phyloP scores from a whole-genome alignment of 192 early-diverging fungal genomes.

The Coemansia pectinata region DNA sequence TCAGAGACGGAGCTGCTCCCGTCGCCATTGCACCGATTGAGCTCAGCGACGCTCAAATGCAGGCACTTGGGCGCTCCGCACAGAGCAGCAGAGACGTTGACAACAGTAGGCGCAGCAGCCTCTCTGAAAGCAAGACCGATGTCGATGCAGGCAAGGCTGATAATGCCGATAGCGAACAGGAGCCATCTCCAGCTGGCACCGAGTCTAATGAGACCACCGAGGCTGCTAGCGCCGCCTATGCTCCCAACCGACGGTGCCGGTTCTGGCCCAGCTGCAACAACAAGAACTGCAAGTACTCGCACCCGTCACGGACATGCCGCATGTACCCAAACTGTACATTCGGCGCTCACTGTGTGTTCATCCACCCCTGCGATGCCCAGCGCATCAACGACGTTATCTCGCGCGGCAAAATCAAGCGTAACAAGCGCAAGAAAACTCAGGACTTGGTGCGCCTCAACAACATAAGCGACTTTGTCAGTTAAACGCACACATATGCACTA shows the following conservation, averaged over 20 bases:
- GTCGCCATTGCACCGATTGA: neutral
- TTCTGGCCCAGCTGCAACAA: slow-evolving; percentile 57
- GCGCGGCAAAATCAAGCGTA: slow-evolving; percentile 14
- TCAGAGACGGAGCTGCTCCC: neutral
- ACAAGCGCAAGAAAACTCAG: slow-evolving; percentile 35
- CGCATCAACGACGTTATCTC: slow-evolving; percentile 46
- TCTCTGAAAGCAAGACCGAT: slow-evolving; percentile 12
- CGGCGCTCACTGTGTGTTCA: slow-evolving; percentile 40
- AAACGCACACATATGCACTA: neutral
- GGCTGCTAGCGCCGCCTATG: neutral
- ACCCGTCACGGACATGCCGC: slow-evolving; percentile 36
- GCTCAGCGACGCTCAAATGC: neutral
- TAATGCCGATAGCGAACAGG: neutral
- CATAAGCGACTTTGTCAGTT: slow-evolving; percentile 18
- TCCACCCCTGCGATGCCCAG: slow-evolving; percentile 40
- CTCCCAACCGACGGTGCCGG: slow-evolving; percentile 38
- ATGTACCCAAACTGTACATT: slow-evolving; percentile 35
- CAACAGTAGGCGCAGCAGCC: slow-evolving; percentile 1
- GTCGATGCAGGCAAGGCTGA: neutral
- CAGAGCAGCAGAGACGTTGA: neutral
- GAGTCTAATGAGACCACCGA: neutral
- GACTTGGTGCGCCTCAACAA: slow-evolving; percentile 46
- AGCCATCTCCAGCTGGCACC: neutral
- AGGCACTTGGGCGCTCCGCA: slow-evolving; percentile 6
- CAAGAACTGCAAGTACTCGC: slow-evolving; percentile 52